phyloP scores from a whole-genome alignment of 164 flowering plant genomes.

The Tinospora cordifolia region DNA sequence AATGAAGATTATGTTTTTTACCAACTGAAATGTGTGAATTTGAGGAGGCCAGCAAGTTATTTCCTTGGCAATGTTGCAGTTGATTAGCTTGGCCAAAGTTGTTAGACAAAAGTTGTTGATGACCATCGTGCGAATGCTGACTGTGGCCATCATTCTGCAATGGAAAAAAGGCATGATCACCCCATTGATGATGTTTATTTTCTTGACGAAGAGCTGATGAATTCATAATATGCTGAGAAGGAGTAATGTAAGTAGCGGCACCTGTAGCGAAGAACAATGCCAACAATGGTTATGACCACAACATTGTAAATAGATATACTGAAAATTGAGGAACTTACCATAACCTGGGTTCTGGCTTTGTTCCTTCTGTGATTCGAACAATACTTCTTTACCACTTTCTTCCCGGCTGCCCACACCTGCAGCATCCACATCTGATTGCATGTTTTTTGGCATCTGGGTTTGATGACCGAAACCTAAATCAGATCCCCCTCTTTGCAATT shows the following conservation, averaged over 20 bases:
- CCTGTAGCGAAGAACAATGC: not conserved
- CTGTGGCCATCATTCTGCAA: not conserved
- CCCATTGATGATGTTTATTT: conserved; percentile 4
- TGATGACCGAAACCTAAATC: conserved; percentile 11
- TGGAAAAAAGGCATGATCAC: not conserved
- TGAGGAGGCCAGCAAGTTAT: conserved; percentile 10
- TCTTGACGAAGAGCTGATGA: conserved; percentile 3
- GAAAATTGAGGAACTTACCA: conserved; percentile 4
- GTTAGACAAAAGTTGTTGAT: conserved; percentile 9
- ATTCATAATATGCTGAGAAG: conserved; percentile 9
- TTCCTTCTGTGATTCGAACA: conserved; percentile 7
- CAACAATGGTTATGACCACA: not conserved
- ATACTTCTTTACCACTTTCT: conserved; percentile 4
- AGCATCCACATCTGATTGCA: conserved; percentile 2
- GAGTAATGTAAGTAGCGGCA: conserved; percentile 6
- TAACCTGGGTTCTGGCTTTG: not conserved
- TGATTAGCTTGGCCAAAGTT: conserved; percentile 15
- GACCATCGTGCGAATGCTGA: conserved; percentile 11
- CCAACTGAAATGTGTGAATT: conserved; percentile 4
- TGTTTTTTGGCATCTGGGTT: conserved; percentile 2
- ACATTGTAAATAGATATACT: conserved; percentile 2
- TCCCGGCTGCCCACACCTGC: not conserved
- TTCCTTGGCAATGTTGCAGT: conserved; percentile 7
- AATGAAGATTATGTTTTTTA: conserved; percentile 18
- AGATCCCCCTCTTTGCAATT: conserved; percentile 9